These are phyloP conservation scores for Croton laevigatus DNA, from an alignment of 441 rosid genomes.

Conservation along the genomic window DNA sequence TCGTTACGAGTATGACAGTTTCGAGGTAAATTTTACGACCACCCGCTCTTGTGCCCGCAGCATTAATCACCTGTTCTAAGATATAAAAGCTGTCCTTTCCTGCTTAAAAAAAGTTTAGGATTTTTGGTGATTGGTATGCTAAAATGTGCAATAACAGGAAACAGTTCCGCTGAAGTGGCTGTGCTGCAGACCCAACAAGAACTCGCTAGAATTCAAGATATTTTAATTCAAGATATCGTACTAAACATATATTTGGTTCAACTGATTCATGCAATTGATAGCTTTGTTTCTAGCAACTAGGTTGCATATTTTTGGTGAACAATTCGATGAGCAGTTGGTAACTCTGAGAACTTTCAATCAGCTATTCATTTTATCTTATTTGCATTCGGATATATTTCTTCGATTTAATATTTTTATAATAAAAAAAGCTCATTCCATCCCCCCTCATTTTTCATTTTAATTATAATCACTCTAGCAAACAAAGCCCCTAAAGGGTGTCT, in stretches of 20 bases:
- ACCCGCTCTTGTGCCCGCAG: not conserved
- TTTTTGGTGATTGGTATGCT: not conserved
- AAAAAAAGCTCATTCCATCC: not conserved
- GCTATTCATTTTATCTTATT: too few relatives aligned
- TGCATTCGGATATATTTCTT: not conserved
- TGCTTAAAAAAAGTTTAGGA: not conserved
- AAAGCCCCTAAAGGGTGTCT: too few relatives aligned
- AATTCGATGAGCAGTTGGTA: too few relatives aligned
- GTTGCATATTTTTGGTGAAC: too few relatives aligned
- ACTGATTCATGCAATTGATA: too few relatives aligned
- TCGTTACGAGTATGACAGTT: conserved; percentile 48
- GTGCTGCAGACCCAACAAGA: conserved; percentile 41
- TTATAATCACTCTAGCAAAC: too few relatives aligned
- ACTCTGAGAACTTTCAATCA: too few relatives aligned
- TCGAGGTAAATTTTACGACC: conserved; percentile 41
- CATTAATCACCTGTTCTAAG: not conserved
- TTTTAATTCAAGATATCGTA: too few relatives aligned
- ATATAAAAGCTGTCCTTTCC: not conserved
- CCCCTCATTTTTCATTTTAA: too few relatives aligned
- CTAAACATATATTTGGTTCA: too few relatives aligned
- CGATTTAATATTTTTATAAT: not conserved
- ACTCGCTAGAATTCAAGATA: not conserved
- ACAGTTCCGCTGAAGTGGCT: conserved; percentile 39
- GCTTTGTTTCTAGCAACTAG: too few relatives aligned
- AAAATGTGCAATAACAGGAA: conserved; percentile 35